A percentile compares a stretch with the other conserved stretches of the same genome.
Conservation (phyloP, 169 alveolate genomes). For the Plasmodium falciparum region DNA sequence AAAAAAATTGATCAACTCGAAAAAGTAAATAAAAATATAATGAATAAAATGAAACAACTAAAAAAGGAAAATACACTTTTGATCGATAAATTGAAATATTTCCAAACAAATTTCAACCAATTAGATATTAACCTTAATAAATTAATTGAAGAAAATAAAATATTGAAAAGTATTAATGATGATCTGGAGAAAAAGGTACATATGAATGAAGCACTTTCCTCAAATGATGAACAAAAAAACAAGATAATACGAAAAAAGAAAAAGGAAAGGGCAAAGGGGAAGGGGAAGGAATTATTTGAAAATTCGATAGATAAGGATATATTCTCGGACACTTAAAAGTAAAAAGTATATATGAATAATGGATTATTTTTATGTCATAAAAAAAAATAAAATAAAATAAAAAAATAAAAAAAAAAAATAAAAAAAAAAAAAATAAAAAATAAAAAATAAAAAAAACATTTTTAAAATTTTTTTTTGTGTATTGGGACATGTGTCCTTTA, state of each 20-base stretch:
- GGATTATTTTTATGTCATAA: neutral
- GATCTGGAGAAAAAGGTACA: neutral
- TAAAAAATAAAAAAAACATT: too few relatives aligned
- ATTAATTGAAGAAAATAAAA: constrained; percentile 28
- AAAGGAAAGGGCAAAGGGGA: neutral
- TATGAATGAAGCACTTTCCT: neutral
- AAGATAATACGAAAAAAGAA: neutral
- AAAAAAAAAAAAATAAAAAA: too few relatives aligned
- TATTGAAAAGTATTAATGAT: constrained; percentile 16
- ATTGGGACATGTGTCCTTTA: too few relatives aligned
- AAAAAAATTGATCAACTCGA: constrained; percentile 52
- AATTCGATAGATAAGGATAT: constrained; percentile 71
- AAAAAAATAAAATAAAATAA: too few relatives aligned
- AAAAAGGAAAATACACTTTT: constrained; percentile 4
- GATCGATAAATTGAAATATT: constrained; percentile 3
- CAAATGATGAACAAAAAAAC: constrained; percentile 8
- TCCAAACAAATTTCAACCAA: constrained; percentile 1
- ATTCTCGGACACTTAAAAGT: constrained; percentile 1
- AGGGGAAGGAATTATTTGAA: constrained; percentile 18
- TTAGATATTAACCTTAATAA: constrained; percentile 12
- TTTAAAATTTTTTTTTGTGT: too few relatives aligned
- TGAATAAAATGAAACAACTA: constrained; percentile 12
- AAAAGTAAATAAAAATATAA: constrained; percentile 22
- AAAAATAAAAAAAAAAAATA: too few relatives aligned
- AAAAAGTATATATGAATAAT: neutral